Conservation (phyloP, 495 filamentous ascomycete species). For the Pyronema domesticum region DNA sequence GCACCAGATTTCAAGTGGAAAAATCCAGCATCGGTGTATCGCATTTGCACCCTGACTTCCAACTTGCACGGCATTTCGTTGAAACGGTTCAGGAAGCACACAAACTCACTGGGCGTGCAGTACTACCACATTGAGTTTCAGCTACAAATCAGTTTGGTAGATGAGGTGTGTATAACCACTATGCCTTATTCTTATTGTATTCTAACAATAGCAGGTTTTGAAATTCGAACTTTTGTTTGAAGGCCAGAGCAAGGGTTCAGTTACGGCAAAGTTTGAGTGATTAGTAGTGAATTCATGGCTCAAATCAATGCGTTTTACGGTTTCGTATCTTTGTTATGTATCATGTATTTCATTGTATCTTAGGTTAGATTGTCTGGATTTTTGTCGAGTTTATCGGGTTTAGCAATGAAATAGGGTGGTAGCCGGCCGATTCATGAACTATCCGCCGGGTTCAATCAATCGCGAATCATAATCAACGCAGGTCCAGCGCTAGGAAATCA, state of each 20-base stretch:
- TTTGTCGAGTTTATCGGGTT: too few species aligned
- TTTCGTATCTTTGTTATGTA: background rate
- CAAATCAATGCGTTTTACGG: too few species aligned
- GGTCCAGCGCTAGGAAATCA: too few species aligned
- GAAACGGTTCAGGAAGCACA: background rate
- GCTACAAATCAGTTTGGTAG: background rate
- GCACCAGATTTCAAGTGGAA: conserved; percentile 2
- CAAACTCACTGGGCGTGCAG: background rate
- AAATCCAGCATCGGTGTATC: background rate
- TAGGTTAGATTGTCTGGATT: too few species aligned
- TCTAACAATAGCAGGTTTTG: background rate
- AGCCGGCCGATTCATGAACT: too few species aligned
- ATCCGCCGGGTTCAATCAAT: too few species aligned
- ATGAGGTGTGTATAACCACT: background rate
- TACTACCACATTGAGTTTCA: background rate
- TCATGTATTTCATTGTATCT: background rate
- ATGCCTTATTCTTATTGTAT: background rate
- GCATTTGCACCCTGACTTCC: background rate
- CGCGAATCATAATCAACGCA: too few species aligned
- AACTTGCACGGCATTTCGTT: background rate
- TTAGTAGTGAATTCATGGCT: too few species aligned
- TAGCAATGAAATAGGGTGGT: too few species aligned
- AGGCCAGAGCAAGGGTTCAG: background rate
- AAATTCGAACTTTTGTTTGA: background rate
- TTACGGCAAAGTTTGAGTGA: background rate